phyloP scores from a whole-genome alignment of 139 green algal genomes.

The Penium margaritaceum region DNA sequence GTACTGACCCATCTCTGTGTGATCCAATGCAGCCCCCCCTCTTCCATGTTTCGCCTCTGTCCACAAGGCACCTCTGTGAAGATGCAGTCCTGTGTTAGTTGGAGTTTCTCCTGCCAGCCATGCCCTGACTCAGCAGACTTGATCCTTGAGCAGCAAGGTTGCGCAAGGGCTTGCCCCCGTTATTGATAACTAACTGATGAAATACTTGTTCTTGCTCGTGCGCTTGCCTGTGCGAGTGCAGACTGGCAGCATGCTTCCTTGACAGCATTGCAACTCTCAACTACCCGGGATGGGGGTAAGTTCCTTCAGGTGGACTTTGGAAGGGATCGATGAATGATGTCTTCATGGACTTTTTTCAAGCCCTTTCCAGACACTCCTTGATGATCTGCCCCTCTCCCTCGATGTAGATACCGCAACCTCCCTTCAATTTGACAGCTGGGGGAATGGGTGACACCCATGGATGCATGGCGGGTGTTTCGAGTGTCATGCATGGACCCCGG shows the following conservation, averaged over 20 bases:
- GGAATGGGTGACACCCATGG: too few relatives aligned
- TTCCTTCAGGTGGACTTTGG: too few relatives aligned
- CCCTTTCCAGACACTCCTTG: too few relatives aligned
- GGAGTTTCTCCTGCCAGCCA: background rate
- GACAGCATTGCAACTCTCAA: slow-evolving; percentile 93
- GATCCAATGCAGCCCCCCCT: background rate
- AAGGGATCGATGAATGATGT: too few relatives aligned
- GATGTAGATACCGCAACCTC: too few relatives aligned
- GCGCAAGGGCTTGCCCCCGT: slow-evolving; percentile 66
- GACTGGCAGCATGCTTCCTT: slow-evolving; percentile 94
- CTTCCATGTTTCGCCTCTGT: background rate
- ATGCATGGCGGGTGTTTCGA: background rate
- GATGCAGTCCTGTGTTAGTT: background rate
- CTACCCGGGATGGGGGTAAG: slow-evolving; percentile 88
- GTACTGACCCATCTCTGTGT: too few relatives aligned
- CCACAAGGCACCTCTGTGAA: background rate
- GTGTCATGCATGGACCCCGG: background rate
- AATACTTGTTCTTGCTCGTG: background rate
- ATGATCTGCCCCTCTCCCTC: too few relatives aligned
- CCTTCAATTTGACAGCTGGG: too few relatives aligned
- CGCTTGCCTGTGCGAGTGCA: slow-evolving; percentile 2
- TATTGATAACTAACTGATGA: slow-evolving; percentile 77
- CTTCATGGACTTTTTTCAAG: too few relatives aligned
- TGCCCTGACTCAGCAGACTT: background rate
- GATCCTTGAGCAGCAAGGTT: background rate